Evolutionary conservation across 768 basidiomycete genomes (phyloP), one percentile per base, ranked within the genome.

Genomic region (Trametes sanguinea): DNA sequence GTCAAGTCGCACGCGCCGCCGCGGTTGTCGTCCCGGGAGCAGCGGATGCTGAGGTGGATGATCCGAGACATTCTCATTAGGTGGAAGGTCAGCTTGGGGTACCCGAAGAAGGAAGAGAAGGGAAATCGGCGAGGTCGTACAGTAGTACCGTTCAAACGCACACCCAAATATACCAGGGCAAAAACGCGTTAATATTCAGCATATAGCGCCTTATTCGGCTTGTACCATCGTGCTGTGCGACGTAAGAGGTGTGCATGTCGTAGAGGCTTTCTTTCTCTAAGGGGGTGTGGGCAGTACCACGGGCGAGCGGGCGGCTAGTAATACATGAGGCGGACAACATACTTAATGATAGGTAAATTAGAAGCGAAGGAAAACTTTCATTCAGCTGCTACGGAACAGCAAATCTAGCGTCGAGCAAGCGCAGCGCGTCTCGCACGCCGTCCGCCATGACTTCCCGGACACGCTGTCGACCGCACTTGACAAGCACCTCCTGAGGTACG

Each of bases 361-460:
- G 51, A 52, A 33, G 14, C 42, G 14, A 62, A 37, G 42, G 57
- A 50, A 46, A 53, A 58, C 11, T 53, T 52, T 60, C 53, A 56
- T 55, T 29, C 50, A 17, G 53, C 43, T 22, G 37, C 57, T 61
- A 68, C 32, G 65, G 60, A 27, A 66, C 22, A 16, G 67, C 56
- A 60, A 73, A 78, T 54, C 74, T 74, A 16, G 73, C 72, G 69
- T 94, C 91, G 40, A 94, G 78, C 29, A 94, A 72, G 61, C 87
- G 85, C 27, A 94, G 74, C 6, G 91, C 92, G 65, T 92, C 88
- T 54, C 78, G 83, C 32, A 94, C 88, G 16, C 85, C 89, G 59
- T 89, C 88, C 16, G 85, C 77, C 62, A 84, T 83, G 13, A 94
- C 92, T 70, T 89, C 85, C 27, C 84, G 83, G 48, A 90, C 72